A percentile compares a stretch with the other conserved stretches of the same genome.
phyloP scores from a whole-genome alignment of 176 grass and related monocot species.

The Alopecurus myosuroides region DNA sequence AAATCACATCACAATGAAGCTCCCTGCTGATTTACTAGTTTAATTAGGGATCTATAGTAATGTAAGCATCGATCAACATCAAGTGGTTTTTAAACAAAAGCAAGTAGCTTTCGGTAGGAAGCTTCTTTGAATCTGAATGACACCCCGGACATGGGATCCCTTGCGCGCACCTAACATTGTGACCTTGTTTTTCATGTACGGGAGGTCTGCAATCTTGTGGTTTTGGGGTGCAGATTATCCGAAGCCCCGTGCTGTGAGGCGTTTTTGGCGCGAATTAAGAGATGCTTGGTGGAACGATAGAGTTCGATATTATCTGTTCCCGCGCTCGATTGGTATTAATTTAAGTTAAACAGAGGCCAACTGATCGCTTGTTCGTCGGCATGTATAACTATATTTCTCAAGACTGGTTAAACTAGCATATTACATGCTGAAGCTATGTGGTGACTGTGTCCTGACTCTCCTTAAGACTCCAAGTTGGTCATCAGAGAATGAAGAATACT shows the following conservation, averaged over 20 bases:
- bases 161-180: neutral
- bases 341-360: neutral
- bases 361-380: neutral
- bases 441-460: neutral
- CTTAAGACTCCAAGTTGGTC: neutral
- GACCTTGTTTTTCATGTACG: neutral
- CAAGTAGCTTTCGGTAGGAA: conserved; percentile 30
- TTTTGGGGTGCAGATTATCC: conserved; percentile 16
- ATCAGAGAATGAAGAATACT: neutral
- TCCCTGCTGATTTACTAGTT: neutral
- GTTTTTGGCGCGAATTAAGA: conserved; percentile 11
- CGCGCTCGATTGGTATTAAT: neutral
- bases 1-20: conserved; percentile 6
- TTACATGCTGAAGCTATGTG: neutral
- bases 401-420: neutral
- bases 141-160: conserved; percentile 18
- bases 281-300: conserved; percentile 14
- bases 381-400: neutral
- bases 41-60: conserved; percentile 1
- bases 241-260: neutral
- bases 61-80: conserved; percentile 18
- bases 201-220: neutral
- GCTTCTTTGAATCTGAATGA: conserved; percentile 39
- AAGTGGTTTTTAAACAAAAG: conserved; percentile 35
- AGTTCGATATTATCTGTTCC: conserved; percentile 28